Evolutionary conservation across 2,329 filamentous ascomycete genomes (phyloP).

Genomic region (Fusarium chaquense): DNA sequence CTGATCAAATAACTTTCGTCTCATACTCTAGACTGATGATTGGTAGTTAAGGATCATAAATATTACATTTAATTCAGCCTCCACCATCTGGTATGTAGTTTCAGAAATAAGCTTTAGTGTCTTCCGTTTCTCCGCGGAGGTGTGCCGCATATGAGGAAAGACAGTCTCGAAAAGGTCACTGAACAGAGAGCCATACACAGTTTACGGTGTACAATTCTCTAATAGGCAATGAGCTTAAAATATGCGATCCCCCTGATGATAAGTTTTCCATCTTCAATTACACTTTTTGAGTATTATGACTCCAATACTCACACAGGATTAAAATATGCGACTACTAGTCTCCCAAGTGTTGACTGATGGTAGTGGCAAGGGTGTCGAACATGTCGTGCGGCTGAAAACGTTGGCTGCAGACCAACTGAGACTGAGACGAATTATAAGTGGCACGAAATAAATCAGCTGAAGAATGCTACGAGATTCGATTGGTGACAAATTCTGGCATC

Average conservation of each 20-base stretch:
- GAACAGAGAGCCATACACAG: no score
- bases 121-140: neutral
- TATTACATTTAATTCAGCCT: neutral
- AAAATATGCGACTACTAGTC: fast-evolving
- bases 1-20: no score
- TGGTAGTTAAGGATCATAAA: neutral
- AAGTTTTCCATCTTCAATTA: no score
- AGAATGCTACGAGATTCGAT: no score
- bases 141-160: fast-evolving
- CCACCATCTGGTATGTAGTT: neutral
- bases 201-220: neutral
- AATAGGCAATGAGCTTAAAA: neutral
- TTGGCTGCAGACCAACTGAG: neutral
- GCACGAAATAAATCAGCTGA: neutral
- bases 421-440: no score
- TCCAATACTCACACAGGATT: no score
- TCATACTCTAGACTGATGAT: neutral
- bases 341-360: no score
- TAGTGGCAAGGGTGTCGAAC: neutral
- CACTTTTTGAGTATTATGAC: no score
- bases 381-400: neutral
- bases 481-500: fast-evolving
- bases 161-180: fast-evolving
- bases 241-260: no score
- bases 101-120: neutral